Percentiles rank a stretch among this genome's conserved stretches.
phyloP scores from a whole-genome alignment of 1,284 basidiomycete species.

The Pisolithus thermaeus region DNA sequence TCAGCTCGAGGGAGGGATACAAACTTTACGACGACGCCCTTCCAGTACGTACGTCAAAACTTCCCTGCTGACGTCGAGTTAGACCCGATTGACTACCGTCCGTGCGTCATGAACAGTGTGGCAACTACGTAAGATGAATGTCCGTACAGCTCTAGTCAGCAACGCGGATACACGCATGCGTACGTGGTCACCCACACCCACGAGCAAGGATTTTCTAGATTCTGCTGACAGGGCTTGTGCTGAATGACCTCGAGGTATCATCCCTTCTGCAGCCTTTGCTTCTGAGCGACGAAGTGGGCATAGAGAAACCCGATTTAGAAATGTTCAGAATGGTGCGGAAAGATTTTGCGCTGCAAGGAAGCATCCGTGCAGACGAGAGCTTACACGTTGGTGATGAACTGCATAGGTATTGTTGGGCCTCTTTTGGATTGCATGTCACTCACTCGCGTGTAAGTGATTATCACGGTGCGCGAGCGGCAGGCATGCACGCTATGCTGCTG shows the following conservation, averaged over 20 bases:
- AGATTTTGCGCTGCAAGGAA: conserved; percentile 9
- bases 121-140: conserved; percentile 36
- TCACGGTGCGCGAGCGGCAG: conserved; percentile 51
- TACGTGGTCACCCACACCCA: conserved; percentile 30
- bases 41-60: conserved; percentile 45
- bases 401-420: conserved; percentile 39
- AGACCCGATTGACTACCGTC: background rate
- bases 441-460: conserved; percentile 50
- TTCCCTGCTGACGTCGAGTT: background rate
- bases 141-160: conserved; percentile 58
- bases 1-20: conserved; percentile 68
- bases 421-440: conserved; percentile 3
- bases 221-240: conserved; percentile 38
- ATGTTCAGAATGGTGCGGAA: conserved; percentile 51
- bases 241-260: conserved; percentile 54
- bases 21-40: conserved; percentile 58
- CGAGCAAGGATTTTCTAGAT: background rate
- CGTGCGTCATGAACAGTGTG: conserved; percentile 34
- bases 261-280: conserved; percentile 46
- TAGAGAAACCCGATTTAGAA: conserved; percentile 59
- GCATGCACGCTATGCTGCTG: conserved; percentile 56
- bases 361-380: conserved; percentile 37
- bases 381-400: conserved; percentile 73
- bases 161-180: conserved; percentile 68
- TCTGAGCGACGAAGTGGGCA: conserved; percentile 57